These are phyloP conservation scores for Phytophthora litchii DNA, from an alignment of 352 stramenopile species.

Conservation along the genomic window DNA sequence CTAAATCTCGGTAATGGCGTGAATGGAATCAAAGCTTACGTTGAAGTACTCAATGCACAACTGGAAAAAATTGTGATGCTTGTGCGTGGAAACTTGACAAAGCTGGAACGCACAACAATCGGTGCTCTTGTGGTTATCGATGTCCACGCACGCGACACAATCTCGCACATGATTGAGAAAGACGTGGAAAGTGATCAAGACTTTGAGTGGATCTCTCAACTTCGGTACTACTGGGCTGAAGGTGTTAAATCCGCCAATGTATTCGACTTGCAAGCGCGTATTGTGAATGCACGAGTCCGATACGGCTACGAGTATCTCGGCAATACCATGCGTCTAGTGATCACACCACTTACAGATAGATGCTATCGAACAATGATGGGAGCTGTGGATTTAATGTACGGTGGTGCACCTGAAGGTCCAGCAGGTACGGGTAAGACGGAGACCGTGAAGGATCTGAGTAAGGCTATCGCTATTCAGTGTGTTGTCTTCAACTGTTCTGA, in stretches of 20 bases:
- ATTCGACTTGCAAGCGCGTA: constrained; percentile 85
- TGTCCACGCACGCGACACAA: constrained; percentile 92
- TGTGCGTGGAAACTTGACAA: constrained; percentile 91
- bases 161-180: constrained; percentile 92
- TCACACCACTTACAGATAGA: constrained; percentile 94
- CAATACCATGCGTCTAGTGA: constrained; percentile 94
- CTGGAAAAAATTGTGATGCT: constrained; percentile 92
- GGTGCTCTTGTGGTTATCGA: constrained; percentile 93
- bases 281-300: constrained; percentile 88
- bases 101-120: constrained; percentile 92
- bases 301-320: constrained; percentile 94
- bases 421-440: constrained; percentile 96
- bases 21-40: constrained; percentile 75
- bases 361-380: constrained; percentile 96
- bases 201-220: constrained; percentile 94
- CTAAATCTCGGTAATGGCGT: constrained; percentile 74
- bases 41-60: constrained; percentile 86
- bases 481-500: constrained; percentile 96
- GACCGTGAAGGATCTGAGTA: constrained; percentile 95
- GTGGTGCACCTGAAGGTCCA: constrained; percentile 91
- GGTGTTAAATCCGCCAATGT: constrained; percentile 50
- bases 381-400: constrained; percentile 94
- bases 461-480: constrained; percentile 95
- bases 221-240: constrained; percentile 94
- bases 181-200: constrained; percentile 88